Evolutionary conservation across 805 yeast species (phyloP).

Genomic region (Babjeviella inositovora): DNA sequence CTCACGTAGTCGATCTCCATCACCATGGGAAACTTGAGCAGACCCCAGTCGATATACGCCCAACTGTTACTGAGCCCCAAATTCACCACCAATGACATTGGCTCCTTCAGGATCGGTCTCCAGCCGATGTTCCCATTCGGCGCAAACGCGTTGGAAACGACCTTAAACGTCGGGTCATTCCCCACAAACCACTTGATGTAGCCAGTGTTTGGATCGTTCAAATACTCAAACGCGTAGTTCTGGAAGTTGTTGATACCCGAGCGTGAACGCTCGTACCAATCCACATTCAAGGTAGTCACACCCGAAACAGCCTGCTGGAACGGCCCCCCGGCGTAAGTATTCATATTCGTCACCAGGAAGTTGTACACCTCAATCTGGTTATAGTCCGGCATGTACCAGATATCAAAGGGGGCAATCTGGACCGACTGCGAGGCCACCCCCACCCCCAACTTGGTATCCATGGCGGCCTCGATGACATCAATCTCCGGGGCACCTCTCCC

Average conservation of each 20-base stretch:
- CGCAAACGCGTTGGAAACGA: slow-evolving; percentile 21
- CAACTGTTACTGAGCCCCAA: slow-evolving; percentile 32
- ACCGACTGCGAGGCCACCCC: slow-evolving; percentile 33
- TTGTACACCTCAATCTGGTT: slow-evolving; percentile 24
- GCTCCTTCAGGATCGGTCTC: slow-evolving; percentile 29
- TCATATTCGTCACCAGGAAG: slow-evolving; percentile 20
- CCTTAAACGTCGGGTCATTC: slow-evolving; percentile 25
- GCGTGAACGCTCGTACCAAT: slow-evolving; percentile 27
- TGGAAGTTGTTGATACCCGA: slow-evolving; percentile 15
- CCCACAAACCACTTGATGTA: slow-evolving; percentile 30
- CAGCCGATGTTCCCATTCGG: slow-evolving; percentile 35
- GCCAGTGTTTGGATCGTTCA: slow-evolving; percentile 17
- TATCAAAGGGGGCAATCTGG: slow-evolving; percentile 34
- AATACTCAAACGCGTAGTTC: slow-evolving; percentile 23
- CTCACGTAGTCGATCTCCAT: slow-evolving; percentile 29
- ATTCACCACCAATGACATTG: slow-evolving; percentile 30
- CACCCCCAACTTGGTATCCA: slow-evolving; percentile 10
- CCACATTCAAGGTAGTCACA: slow-evolving; percentile 22
- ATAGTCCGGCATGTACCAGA: slow-evolving; percentile 36
- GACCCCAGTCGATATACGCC: slow-evolving; percentile 33
- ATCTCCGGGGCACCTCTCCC: slow-evolving; percentile 37
- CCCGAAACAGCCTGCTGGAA: slow-evolving; percentile 32
- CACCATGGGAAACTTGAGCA: slow-evolving; percentile 21
- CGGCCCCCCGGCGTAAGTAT: slow-evolving; percentile 31
- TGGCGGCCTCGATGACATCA: slow-evolving; percentile 29